Percentiles rank a stretch among this genome's conserved stretches.
Conservation (phyloP, 2,329 filamentous ascomycete species). For the Fusarium beomiforme region DNA sequence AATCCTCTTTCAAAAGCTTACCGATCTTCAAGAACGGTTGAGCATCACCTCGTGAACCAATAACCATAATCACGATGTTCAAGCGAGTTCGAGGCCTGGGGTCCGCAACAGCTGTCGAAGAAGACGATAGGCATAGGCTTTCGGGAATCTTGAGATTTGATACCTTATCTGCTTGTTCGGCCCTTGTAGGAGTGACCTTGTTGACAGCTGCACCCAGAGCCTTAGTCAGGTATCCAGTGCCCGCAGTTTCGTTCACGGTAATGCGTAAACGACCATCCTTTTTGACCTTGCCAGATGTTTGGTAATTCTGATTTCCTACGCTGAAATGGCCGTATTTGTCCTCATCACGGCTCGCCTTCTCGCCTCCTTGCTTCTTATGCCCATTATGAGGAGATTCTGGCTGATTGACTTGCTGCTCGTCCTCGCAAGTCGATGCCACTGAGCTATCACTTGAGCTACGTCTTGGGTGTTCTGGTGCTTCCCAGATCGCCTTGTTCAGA, state of each 20-base stretch:
- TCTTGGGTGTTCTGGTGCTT: background rate
- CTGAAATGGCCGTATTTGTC: constrained; percentile 55
- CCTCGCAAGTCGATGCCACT: constrained; percentile 19
- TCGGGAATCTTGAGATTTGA: constrained; percentile 24
- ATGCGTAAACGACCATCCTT: constrained; percentile 77
- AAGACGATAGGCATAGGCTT: constrained; percentile 42
- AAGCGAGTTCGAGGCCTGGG: constrained; percentile 59
- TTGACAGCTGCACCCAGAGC: constrained; percentile 73
- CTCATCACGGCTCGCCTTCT: constrained; percentile 36
- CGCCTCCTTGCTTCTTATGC: background rate
- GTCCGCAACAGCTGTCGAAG: constrained; percentile 46
- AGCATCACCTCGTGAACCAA: constrained; percentile 81
- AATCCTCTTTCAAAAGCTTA: constrained; percentile 74
- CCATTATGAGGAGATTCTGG: background rate
- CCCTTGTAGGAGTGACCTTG: constrained; percentile 36
- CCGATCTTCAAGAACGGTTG: constrained; percentile 83
- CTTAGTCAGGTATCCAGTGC: constrained; percentile 78
- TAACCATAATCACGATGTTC: constrained; percentile 86
- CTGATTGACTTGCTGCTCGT: background rate
- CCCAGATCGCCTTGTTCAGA: constrained; percentile 36
- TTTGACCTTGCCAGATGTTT: constrained; percentile 72
- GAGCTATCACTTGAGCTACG: constrained; percentile 26
- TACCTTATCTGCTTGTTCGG: background rate
- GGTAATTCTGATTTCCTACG: constrained; percentile 72
- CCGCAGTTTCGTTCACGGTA: constrained; percentile 75